These are phyloP conservation scores for Myxozyma udenii DNA, from an alignment of 805 yeast genomes.

Conservation along the genomic window DNA sequence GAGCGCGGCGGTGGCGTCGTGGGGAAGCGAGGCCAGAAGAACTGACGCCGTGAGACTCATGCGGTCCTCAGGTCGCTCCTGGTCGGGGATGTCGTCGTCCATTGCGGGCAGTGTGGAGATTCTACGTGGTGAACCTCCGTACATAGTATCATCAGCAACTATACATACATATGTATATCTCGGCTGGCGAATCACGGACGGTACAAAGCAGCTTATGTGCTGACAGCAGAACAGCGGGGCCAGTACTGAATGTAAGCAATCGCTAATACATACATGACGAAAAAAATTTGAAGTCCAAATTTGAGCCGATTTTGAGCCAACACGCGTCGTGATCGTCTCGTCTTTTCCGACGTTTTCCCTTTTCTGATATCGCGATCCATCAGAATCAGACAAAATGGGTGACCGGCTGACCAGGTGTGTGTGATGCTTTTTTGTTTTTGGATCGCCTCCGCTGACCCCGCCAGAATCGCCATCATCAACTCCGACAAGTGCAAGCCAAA, in stretches of 20 bases:
- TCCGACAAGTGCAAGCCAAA: slow-evolving; percentile 96
- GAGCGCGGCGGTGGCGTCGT: slow-evolving; percentile 35
- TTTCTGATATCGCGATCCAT: no score
- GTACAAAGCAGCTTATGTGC: not conserved
- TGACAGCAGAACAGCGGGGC: not conserved
- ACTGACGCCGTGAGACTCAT: slow-evolving; percentile 38
- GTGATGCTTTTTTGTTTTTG: not conserved
- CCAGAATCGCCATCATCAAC: slow-evolving; percentile 92
- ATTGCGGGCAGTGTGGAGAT: no score
- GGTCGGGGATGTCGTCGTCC: slow-evolving; percentile 34
- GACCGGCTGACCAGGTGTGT: slow-evolving; percentile 18
- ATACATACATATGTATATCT: no score
- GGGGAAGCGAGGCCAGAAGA: slow-evolving; percentile 35
- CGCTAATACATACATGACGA: no score
- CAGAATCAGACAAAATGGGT: slow-evolving; percentile 3
- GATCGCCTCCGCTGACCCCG: no score
- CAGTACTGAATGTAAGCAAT: no score
- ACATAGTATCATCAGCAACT: no score
- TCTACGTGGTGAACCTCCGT: no score
- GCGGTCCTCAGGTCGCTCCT: slow-evolving; percentile 33
- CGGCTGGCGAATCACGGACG: not conserved
- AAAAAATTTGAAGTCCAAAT: no score
- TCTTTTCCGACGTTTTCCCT: no score
- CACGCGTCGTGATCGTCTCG: not conserved
- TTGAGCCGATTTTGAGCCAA: not conserved